A percentile compares a stretch with the other conserved stretches of the same genome.
Conservation (phyloP, 2,329 filamentous ascomycete genomes). For the Neoscytalidium dimidiatum region DNA sequence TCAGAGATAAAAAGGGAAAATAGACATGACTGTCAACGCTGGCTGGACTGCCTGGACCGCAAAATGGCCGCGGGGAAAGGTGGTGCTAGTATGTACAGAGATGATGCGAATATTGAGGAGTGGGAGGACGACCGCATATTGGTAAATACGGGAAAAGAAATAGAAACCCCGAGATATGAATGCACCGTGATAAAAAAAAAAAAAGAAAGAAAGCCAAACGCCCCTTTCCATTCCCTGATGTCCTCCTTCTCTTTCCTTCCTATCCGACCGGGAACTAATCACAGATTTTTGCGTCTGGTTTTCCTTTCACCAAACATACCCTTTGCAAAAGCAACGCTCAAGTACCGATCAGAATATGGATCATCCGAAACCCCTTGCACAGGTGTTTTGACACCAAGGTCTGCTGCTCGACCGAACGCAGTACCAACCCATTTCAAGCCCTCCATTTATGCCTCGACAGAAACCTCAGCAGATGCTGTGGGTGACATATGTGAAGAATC, state of each 20-base stretch:
- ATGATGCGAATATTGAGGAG: not conserved
- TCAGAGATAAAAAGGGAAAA: not conserved
- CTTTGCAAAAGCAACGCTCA: not conserved
- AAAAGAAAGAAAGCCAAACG: not conserved
- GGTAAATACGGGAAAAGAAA: not conserved
- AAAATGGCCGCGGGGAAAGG: not conserved
- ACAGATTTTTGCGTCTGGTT: not conserved
- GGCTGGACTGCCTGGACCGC: too few species aligned
- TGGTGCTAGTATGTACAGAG: not conserved
- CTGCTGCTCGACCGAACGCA: not conserved
- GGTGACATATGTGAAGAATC: constrained; percentile 9
- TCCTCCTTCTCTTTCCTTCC: not conserved
- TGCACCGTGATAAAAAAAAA: too few species aligned
- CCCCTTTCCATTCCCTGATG: not conserved
- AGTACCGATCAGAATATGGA: not conserved
- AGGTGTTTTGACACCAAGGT: not conserved
- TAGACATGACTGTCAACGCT: not conserved
- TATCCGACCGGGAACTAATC: not conserved
- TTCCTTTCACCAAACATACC: not conserved
- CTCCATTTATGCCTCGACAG: not conserved
- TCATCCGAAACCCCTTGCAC: not conserved
- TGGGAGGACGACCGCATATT: not conserved
- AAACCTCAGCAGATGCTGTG: not conserved
- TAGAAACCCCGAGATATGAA: not conserved
- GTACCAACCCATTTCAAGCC: not conserved